Evolutionary conservation across 176 grass and related monocot species (phyloP).

Genomic region (Zoysia pacifica): DNA sequence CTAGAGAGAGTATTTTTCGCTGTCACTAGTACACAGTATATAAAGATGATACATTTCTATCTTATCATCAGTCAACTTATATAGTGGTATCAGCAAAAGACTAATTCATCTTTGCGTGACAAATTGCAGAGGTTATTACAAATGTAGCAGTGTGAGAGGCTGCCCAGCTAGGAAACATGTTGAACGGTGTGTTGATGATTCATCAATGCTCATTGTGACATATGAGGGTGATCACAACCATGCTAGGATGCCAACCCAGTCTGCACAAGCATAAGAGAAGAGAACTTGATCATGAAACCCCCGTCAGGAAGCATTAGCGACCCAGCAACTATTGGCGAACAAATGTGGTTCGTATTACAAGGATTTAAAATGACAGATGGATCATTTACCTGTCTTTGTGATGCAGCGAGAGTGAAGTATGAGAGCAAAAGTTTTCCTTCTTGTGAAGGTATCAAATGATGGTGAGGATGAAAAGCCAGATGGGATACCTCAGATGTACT

Average conservation of each 20-base stretch:
- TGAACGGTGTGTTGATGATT: constrained; percentile 76
- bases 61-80: background rate
- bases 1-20: background rate
- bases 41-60: background rate
- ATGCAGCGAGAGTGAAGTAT: background rate
- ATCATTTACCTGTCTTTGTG: constrained; percentile 12
- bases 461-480: background rate
- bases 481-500: constrained; percentile 2
- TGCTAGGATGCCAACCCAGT: constrained; percentile 50
- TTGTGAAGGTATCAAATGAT: constrained; percentile 16
- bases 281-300: background rate
- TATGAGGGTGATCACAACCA: constrained; percentile 90
- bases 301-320: background rate
- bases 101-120: constrained; percentile 18
- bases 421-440: constrained; percentile 21
- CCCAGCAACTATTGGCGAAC: background rate
- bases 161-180: constrained; percentile 91
- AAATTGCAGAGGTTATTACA: constrained; percentile 85
- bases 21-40: background rate
- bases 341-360: background rate
- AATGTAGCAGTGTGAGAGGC: constrained; percentile 85
- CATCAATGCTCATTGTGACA: constrained; percentile 77
- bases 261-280: constrained; percentile 42
- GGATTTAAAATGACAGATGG: constrained; percentile 9
- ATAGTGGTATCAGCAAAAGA: background rate